Conservation (phyloP, 73 alveolate genomes). For the Paramecium octaurelia region DNA sequence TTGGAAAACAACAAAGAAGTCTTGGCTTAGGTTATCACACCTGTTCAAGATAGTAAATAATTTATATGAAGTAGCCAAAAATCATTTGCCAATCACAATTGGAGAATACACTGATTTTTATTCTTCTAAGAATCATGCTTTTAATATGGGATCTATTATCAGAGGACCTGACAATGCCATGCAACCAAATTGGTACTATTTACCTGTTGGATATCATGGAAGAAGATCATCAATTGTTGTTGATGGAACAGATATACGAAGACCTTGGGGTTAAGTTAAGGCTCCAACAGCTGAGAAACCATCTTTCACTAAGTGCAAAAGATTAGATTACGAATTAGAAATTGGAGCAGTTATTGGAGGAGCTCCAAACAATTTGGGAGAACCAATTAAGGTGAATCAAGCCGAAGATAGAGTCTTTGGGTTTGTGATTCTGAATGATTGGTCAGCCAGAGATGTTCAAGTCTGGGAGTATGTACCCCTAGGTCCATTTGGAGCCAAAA, state of each 20-base stretch:
- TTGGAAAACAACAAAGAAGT: slow-evolving; percentile 56
- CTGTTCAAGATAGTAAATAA: neutral
- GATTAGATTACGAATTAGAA: slow-evolving; percentile 93
- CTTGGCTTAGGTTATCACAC: neutral
- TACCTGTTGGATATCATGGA: slow-evolving; percentile 99
- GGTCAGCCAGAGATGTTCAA: slow-evolving; percentile 97
- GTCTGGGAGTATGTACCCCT: slow-evolving; percentile 93
- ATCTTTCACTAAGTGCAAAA: slow-evolving; percentile 83
- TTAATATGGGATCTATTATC: slow-evolving; percentile 87
- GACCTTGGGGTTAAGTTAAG: slow-evolving; percentile 83
- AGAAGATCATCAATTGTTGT: slow-evolving; percentile 90
- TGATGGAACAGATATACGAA: slow-evolving; percentile 70
- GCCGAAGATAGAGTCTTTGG: slow-evolving; percentile 87
- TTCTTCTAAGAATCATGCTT: slow-evolving; percentile 93
- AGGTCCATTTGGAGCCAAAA: slow-evolving; percentile 92
- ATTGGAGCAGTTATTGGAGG: slow-evolving; percentile 93
- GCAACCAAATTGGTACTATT: slow-evolving; percentile 92
- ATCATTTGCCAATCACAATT: slow-evolving; percentile 82
- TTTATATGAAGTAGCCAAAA: neutral
- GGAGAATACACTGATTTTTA: slow-evolving; percentile 97
- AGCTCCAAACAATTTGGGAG: slow-evolving; percentile 66
- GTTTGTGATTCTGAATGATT: slow-evolving; percentile 86
- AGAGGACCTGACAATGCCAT: slow-evolving; percentile 94
- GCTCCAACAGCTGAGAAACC: slow-evolving; percentile 83
- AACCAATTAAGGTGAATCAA: slow-evolving; percentile 68